These are phyloP conservation scores for Mucor sp. DNA, from an alignment of 371 early-diverging fungal genomes.

Conservation along the genomic window DNA sequence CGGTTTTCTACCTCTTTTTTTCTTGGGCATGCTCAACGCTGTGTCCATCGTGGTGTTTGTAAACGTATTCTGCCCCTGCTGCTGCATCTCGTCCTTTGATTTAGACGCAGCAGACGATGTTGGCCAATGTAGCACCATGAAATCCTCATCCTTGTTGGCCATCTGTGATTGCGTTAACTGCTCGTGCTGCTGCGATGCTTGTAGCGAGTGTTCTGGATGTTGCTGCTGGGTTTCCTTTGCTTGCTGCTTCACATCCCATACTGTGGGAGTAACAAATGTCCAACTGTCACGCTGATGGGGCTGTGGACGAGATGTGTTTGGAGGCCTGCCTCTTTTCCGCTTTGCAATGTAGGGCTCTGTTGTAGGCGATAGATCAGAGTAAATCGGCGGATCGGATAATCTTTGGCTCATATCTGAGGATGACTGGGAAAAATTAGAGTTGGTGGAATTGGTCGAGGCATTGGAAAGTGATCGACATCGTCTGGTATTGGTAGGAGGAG, in stretches of 20 bases:
- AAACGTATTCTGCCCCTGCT: constrained; percentile 26
- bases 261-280: constrained; percentile 35
- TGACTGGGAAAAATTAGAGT: constrained; percentile 6
- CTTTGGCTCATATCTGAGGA: not conserved
- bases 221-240: not conserved
- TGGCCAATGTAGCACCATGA: constrained; percentile 7
- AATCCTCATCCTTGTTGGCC: not conserved
- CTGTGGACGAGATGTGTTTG: constrained; percentile 34
- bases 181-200: not conserved
- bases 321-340: constrained; percentile 48
- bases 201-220: not conserved
- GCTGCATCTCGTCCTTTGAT: not conserved
- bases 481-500: constrained; percentile 14
- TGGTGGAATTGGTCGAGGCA: constrained; percentile 27
- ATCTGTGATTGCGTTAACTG: not conserved
- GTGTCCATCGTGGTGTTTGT: constrained; percentile 39
- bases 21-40: constrained; percentile 43
- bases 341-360: constrained; percentile 11
- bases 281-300: constrained; percentile 27
- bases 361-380: not conserved
- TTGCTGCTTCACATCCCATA: constrained; percentile 29
- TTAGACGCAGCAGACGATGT: not conserved
- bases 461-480: constrained; percentile 36
- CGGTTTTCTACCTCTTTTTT: constrained; percentile 52
- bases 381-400: constrained; percentile 31